Evolutionary conservation across 2,329 filamentous ascomycete genomes (phyloP).

Genomic region (Hymenoscyphus scutula): DNA sequence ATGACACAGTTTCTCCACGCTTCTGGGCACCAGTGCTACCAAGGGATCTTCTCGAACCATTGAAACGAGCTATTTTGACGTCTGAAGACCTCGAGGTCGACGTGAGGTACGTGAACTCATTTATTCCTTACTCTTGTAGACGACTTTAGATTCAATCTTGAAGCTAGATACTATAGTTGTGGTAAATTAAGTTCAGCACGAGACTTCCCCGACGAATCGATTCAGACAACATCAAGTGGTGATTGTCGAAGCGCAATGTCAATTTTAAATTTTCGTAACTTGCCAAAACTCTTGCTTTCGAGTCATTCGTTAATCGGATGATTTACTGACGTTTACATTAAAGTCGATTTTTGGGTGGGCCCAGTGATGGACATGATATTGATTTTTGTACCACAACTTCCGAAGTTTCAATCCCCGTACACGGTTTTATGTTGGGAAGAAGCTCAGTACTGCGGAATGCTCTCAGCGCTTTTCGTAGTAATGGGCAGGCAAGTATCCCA

Average conservation of each 20-base stretch:
- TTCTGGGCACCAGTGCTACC: conserved; percentile 44
- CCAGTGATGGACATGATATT: conserved; percentile 39
- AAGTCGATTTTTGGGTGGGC: conserved; percentile 45
- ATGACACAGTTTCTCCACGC: conserved; percentile 42
- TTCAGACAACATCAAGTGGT: background rate
- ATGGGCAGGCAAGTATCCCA: conserved; percentile 53
- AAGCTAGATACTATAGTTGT: background rate
- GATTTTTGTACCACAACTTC: conserved; percentile 59
- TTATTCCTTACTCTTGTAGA: background rate
- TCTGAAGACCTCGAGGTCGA: conserved; percentile 67
- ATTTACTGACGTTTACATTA: background rate
- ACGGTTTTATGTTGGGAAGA: conserved; percentile 76
- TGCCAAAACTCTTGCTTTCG: background rate
- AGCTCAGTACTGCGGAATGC: conserved; percentile 66
- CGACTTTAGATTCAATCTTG: background rate
- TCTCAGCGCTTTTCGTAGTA: conserved; percentile 55
- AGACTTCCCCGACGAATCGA: background rate
- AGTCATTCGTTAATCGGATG: background rate
- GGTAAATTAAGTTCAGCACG: background rate
- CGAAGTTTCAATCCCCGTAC: conserved; percentile 71
- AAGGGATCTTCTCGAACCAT: conserved; percentile 51
- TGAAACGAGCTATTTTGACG: conserved; percentile 54
- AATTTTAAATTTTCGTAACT: background rate
- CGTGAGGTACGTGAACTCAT: conserved; percentile 36
- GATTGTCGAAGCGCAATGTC: background rate